Percentiles rank a stretch among this genome's conserved stretches.
Evolutionary conservation across 345 rosid genomes (phyloP).

Genomic region (Hibiscus trionum): DNA sequence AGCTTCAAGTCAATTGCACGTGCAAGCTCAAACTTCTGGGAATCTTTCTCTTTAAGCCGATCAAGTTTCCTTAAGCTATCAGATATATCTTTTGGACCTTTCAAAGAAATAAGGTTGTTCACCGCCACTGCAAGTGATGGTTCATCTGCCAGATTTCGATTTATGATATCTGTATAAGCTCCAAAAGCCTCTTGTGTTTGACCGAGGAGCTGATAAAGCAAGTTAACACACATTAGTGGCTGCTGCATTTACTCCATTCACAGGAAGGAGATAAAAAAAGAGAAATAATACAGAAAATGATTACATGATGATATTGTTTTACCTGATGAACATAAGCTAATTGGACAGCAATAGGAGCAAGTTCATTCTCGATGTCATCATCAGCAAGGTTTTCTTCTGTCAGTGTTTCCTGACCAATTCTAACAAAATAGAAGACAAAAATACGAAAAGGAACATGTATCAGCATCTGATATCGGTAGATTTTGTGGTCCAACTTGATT

Average conservation of each 20-base stretch:
- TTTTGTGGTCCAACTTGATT: not conserved
- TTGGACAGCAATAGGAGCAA: slow-evolving; percentile 82
- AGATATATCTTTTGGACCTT: slow-evolving; percentile 74
- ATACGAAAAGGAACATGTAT: slow-evolving; percentile 7
- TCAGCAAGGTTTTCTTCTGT: slow-evolving; percentile 69
- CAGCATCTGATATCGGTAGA: not conserved
- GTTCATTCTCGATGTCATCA: slow-evolving; percentile 78
- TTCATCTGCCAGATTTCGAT: slow-evolving; percentile 70
- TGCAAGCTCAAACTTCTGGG: slow-evolving; percentile 55
- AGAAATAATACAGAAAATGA: not conserved
- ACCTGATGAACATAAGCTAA: slow-evolving; percentile 92
- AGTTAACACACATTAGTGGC: slow-evolving; percentile 19
- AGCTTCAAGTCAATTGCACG: slow-evolving; percentile 64
- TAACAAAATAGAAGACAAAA: slow-evolving; percentile 18
- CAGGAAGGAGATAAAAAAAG: not conserved
- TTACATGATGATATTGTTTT: not conserved
- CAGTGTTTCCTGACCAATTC: slow-evolving; percentile 88
- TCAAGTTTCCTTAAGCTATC: slow-evolving; percentile 86
- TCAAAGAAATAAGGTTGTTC: slow-evolving; percentile 69
- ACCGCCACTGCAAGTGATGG: slow-evolving; percentile 78
- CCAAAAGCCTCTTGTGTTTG: slow-evolving; percentile 50
- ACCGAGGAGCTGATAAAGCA: slow-evolving; percentile 62
- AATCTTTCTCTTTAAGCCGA: slow-evolving; percentile 61
- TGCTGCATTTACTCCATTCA: not conserved
- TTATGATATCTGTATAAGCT: slow-evolving; percentile 54